Evolutionary conservation across 2,329 filamentous ascomycete species (phyloP).

Genomic region (Beauveria sp.): DNA sequence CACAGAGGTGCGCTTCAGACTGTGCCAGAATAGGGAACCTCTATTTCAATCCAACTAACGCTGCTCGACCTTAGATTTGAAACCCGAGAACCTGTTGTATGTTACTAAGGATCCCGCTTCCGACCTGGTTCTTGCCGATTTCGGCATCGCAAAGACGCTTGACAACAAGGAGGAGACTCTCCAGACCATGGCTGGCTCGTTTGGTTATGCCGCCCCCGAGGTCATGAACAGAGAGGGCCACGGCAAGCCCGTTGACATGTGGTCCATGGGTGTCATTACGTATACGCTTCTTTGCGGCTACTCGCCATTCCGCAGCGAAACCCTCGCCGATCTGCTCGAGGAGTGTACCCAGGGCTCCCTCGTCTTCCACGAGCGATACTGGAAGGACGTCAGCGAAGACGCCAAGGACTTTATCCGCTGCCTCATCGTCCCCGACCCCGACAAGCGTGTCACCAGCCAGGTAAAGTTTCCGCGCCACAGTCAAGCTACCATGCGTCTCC

Average conservation of each 20-base stretch:
- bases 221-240: constrained; percentile 98
- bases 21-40: neutral
- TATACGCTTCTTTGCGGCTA: constrained; percentile 98
- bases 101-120: constrained; percentile 71
- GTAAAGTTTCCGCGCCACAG: constrained; percentile 23
- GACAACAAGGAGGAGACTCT: constrained; percentile 85
- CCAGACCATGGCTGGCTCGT: constrained; percentile 97
- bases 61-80: constrained; percentile 60
- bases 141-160: constrained; percentile 97
- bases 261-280: constrained; percentile 97
- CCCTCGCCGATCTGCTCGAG: constrained; percentile 83
- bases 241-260: constrained; percentile 98
- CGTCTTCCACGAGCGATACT: constrained; percentile 95
- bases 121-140: constrained; percentile 88
- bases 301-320: constrained; percentile 95
- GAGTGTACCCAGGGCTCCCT: constrained; percentile 81
- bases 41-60: neutral
- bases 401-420: constrained; percentile 89
- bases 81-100: constrained; percentile 96
- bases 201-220: constrained; percentile 94
- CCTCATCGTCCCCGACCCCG: constrained; percentile 71
- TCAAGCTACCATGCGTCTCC: constrained; percentile 8
- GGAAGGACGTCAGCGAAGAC: constrained; percentile 93
- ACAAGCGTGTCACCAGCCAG: constrained; percentile 69
- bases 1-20: constrained; percentile 62